These are phyloP conservation scores for Coemansia sp. DNA, from an alignment of 192 early-diverging fungal genomes.

Conservation along the genomic window DNA sequence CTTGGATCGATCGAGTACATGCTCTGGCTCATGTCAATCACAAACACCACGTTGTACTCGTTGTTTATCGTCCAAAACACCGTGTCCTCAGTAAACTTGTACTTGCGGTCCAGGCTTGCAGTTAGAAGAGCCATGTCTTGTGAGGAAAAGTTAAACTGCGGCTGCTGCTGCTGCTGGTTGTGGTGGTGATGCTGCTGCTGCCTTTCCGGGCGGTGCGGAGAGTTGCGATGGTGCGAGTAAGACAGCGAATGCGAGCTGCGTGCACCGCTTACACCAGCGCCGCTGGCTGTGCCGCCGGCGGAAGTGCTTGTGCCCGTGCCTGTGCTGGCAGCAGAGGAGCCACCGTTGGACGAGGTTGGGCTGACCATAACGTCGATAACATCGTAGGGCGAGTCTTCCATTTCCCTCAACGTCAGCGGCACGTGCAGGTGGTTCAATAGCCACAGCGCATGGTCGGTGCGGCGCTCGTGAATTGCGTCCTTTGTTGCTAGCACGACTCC, in stretches of 20 bases:
- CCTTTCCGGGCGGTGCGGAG: constrained; percentile 11
- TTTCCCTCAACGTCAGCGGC: constrained; percentile 34
- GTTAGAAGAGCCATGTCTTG: constrained; percentile 14
- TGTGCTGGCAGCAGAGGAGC: neutral
- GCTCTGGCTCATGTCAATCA: constrained; percentile 53
- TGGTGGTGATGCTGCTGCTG: constrained; percentile 3
- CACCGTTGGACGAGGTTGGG: neutral
- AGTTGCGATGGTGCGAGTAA: constrained; percentile 11
- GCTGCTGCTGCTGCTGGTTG: no score
- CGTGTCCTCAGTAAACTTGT: constrained; percentile 50
- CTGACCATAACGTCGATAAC: constrained; percentile 29
- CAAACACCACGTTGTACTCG: constrained; percentile 50
- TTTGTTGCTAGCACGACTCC: constrained; percentile 29
- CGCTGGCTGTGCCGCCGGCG: no score
- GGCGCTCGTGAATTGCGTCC: constrained; percentile 25
- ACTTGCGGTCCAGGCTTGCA: constrained; percentile 41
- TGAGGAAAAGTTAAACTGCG: constrained; percentile 1
- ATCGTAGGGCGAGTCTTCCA: constrained; percentile 30
- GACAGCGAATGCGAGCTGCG: constrained; percentile 8
- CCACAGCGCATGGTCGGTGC: constrained; percentile 44
- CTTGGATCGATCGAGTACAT: constrained; percentile 53
- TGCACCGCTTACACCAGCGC: no score
- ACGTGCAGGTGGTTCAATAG: constrained; percentile 42
- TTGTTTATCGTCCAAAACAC: constrained; percentile 40
- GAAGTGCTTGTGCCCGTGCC: no score